Base-by-base conservation (phyloP, 208 protist genomes). In the Herpetomonas muscarum region DNA sequence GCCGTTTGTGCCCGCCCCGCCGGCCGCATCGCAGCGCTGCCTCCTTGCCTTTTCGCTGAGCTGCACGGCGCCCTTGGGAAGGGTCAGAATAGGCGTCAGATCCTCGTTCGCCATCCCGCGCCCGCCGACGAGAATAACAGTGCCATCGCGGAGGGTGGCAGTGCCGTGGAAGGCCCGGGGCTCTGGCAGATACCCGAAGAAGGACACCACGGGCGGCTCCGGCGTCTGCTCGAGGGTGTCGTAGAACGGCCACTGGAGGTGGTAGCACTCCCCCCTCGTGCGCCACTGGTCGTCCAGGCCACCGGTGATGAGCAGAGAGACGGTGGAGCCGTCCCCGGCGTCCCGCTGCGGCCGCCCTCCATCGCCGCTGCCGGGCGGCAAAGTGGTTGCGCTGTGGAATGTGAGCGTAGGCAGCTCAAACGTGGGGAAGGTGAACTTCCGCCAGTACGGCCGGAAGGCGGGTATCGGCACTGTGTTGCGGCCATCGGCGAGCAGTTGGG, bases 111-210 rank as follows among this genome's bases (percentile, higher is more conserved):
- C 60, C 9, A 70, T 55, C 51, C 62, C 56, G 39, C 75, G 52
- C 15, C 80, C 80, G 24, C 85, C 80, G 19, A 92, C 61, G 7
- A 92, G 51, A 29, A 88, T 71, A 25, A 92, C 67, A 5, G 72
- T 85, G 52, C 65, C 68, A 32, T 92, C 78, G 1, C 45, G 42
- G 15, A 92, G 60, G 17, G 63, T 42, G 6, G 68, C 53, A 25
- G 62, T 78, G 48, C 68, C 67, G 59, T 92, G 85, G 56, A 84
- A 86, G 6, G 75, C 79, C 34, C 76, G 78, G 0, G 80, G 75
- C 34, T 71, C 67, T 26, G 85, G 85, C 22, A 92, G 61, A 42
- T 62, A 71, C 7, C 66, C 71, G 52, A 82, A 77, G 39, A 46
- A 41, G 44, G 19, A 52, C 52, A 45, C 60, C 13, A 61, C 56